These are phyloP conservation scores for Porpolomopsis calyptriformis DNA, from an alignment of 768 basidiomycete genomes.

Conservation along the genomic window DNA sequence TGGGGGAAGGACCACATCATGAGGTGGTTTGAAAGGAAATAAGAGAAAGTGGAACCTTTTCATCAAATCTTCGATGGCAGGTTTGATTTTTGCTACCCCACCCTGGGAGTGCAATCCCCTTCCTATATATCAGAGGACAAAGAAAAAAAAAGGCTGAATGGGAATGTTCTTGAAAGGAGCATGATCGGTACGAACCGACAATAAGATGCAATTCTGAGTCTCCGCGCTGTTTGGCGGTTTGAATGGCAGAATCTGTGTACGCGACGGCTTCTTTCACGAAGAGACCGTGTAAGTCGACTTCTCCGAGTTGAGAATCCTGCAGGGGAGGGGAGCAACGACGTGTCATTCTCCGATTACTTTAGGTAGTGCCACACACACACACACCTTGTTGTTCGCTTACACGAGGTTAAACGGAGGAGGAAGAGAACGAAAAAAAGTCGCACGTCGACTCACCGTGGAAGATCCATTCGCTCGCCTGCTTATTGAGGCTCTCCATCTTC, in stretches of 20 bases:
- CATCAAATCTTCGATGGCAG: slow-evolving; percentile 84
- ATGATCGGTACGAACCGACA: slow-evolving; percentile 67
- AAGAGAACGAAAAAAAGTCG: not conserved
- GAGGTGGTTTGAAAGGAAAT: no score
- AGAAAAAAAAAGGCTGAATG: not conserved
- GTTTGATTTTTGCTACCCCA: slow-evolving; percentile 78
- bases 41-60: slow-evolving; percentile 38
- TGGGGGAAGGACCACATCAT: no score
- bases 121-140: slow-evolving; percentile 30
- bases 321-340: not conserved
- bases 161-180: no score
- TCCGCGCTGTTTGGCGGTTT: slow-evolving; percentile 53
- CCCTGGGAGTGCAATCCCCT: slow-evolving; percentile 80
- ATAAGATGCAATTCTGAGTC: slow-evolving; percentile 65
- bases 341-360: not conserved
- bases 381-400: slow-evolving; percentile 68
- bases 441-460: slow-evolving; percentile 46
- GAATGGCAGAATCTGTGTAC: slow-evolving; percentile 59
- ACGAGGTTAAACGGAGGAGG: slow-evolving; percentile 3
- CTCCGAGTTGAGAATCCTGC: slow-evolving; percentile 58
- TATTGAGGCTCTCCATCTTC: slow-evolving; percentile 70
- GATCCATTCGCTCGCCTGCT: slow-evolving; percentile 81
- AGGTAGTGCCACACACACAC: not conserved
- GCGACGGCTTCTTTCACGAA: slow-evolving; percentile 89
- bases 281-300: slow-evolving; percentile 84